Base-by-base conservation (phyloP, 2,329 filamentous ascomycete genomes). In the Pseudogymnoascus verrucosus region DNA sequence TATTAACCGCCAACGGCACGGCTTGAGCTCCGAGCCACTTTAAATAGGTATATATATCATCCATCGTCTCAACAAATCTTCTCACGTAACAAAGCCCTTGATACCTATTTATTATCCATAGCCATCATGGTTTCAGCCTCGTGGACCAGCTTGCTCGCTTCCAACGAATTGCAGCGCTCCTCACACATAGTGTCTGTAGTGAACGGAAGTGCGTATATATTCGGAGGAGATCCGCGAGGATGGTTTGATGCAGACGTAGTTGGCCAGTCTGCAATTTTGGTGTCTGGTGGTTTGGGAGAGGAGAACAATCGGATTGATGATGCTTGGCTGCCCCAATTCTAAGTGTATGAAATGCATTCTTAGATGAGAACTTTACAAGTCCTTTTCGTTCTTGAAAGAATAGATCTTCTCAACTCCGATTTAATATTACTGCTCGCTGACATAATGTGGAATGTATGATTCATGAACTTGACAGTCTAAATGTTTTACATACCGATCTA, bases 141-240 rank as follows among this genome's bases (percentile, higher is more conserved):
- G 54, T 76, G 74, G 73, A 68, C 66, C 3, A 65, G 63, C 1
- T 19, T 76, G 6, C 65, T 68, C 14, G 65, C 68, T 5, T 70
- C 64, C 23, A 62, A 66, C 6, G 70, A 74, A 5, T 77, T 84
- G 11, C 75, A 77, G 64, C 78, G 82, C 19, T 84, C 82, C 0
- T 84, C 82, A 1, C 81, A 84, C 31, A 73, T 74, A 1, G 63
- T 82, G 3, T 76, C 79, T 0, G 75, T 80, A 11, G 68, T 78
- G 7, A 72, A 73, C 4, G 68, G 72, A 1, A 72, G 70, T 5
- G 74, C 75, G 5, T 80, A 74, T 66, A 74, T 84, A 63, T 83
- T 82, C 62, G 81, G 82, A 21, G 81, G 82, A 57, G 82, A 84
- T 11, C 64, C 74, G 2, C 69, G 77, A 37, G 76, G 76, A 2